Base-by-base conservation (phyloP, 257 asterid species). In the Leonotis leonurus region DNA sequence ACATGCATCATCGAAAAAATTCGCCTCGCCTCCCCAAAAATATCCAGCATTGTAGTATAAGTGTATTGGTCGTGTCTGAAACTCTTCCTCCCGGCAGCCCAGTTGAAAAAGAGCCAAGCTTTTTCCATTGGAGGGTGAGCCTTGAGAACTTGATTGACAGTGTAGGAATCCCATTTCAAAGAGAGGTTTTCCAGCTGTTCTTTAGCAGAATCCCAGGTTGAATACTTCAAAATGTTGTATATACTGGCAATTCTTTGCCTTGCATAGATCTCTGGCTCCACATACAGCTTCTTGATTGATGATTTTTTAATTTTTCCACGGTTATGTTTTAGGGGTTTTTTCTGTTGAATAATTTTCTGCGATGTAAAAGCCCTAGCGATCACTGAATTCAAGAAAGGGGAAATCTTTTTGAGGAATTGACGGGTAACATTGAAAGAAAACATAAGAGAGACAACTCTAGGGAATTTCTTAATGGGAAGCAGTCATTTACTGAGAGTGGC, bases 1-100 rank as follows among this genome's bases (percentile, higher is more conserved):
- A 92, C 77, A 67, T 62, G 75, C 73, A 75, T 83, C 99, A 92
- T 92, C 3, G 96, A 89, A 1, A 86, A 65, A 37, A 89, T 80
- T 69, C 97, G 76, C 76, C 80, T 44, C 5, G 97, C 96, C 74
- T 92, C 99, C 60, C 99, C 99, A 50, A 92, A 89, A 20, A 92
- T 92, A 73, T 92, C 97, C 85, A 89, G 20, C 96, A 92, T 92
- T 8, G 99, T 92, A 9, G 99, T 92, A 70, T 81, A 92, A 26
- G 99, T 89, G 64, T 75, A 92, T 10, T 89, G 95, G 57, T 89
- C 99, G 75, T 89, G 99, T 87, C 81, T 86, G 75, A 89, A 86
- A 3, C 70, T 81, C 58, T 68, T 73, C 51, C 65, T 53, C 60
- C 57, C 64, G 21, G 90, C 73, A 20, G 83, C 91, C 99, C 99